Evolutionary conservation across 2,329 filamentous ascomycete genomes (phyloP), one percentile per base, ranked within the genome.

Genomic region (Aspergillus sp.): DNA sequence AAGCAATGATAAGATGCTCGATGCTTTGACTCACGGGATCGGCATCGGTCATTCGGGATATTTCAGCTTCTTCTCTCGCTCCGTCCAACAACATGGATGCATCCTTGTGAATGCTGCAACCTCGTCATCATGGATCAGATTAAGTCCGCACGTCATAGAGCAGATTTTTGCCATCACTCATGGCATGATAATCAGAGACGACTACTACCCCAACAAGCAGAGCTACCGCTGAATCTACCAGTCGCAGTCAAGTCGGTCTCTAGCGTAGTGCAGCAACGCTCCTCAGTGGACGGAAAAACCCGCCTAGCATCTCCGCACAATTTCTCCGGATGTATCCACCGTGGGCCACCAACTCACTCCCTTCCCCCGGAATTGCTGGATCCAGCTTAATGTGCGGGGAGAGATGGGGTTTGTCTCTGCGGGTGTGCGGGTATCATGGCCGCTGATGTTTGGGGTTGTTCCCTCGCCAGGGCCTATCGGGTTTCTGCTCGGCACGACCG

Each of bases 271-370:
- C 28, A 32, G 53, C 53, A 45, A 21, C 6, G 25, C 39, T 32
- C 53, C 12, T 48, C 47, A 63, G 58, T 64, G 62, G 64, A 64
- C 58, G 58, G 62, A 64, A 65, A 65, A 65, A 53, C 48, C 30
- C 51, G 57, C 45, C 36, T 52, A 47, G 38, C 50, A 52, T 36
- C 9, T 58, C 49, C 39, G 30, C 57, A 49, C 23, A 62, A 64
- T 65, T 65, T 65, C 62, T 63, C 63, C 63, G 63, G 55, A 54
- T 47, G 62, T 60, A 63, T 55, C 62, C 59, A 62, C 59, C 28
- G 5, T 10, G 25, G 25, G 7, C 25, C 47, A 30, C 47, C 47
- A 50, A 50, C 47, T 50, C 47, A 50, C 25, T 50, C 23, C 47
- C 15, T 39, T 45, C 25, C 49, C 60, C 50, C 60, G 49, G 57